Base-by-base conservation (phyloP, 306 rosid species). In the Styphnolobium japonicum region DNA sequence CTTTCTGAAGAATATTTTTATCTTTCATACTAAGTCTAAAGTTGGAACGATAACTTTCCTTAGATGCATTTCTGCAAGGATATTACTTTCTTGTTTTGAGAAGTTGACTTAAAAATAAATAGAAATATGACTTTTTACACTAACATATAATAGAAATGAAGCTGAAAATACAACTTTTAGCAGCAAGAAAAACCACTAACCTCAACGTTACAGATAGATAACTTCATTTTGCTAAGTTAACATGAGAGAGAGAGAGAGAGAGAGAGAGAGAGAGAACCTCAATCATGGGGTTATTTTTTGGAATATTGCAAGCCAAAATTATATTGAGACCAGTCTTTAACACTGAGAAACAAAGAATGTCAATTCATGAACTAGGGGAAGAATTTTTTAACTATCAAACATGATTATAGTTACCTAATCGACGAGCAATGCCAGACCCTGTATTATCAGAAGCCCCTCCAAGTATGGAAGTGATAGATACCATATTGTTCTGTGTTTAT, bases 381-480 rank as follows among this genome's bases (percentile, higher is more conserved):
- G 2, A 23, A 42, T 9, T 33, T 36, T 34, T 64, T 3, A 34
- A 23, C 11, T 2, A 56, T 21, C 27, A 67, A 72, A 63, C 51
- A 61, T 33, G 37, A 77, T 21, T 31, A 33, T 5, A 77, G 46
- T 68, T 80, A 95, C 97, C 98, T 83, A 93, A 73, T 69, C 97
- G 83, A 46, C 89, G 89, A 76, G 97, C 97, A 90, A 91, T 91
- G 76, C 92, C 89, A 5, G 97, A 77, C 57, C 97, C 97, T n/a
- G 94, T 89, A 80, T 90, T 93, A 88, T 95, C 97, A 80, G 92
- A 93, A 63, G 85, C 75, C 62, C 96, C 98, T n/a, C 97, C 98
- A 51, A 90, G 94, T 78, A 95, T 78, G 73, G 94, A 87, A 77
- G 96, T 88, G 23, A 88, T 89, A 81, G 91, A 89, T 34, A 83